These are phyloP conservation scores for Saxispiralis lemnorum DNA, from an alignment of 495 filamentous ascomycete species.

Conservation along the genomic window DNA sequence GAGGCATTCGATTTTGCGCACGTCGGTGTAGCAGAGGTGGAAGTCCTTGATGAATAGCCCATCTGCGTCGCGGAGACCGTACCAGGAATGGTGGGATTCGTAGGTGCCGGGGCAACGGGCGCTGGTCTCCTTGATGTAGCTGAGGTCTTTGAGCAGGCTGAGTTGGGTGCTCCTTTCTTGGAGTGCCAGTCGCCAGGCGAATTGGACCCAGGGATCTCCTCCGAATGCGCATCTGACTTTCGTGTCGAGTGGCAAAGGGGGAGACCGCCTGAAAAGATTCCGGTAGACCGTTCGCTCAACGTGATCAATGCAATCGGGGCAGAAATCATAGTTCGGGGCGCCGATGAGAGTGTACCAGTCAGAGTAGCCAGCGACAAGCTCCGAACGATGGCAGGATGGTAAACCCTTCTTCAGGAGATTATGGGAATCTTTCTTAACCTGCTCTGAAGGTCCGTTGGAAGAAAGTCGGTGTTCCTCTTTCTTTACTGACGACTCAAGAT, in stretches of 20 bases:
- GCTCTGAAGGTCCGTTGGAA: slow-evolving; percentile 6
- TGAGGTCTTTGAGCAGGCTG: slow-evolving; percentile 36
- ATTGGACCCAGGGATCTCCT: slow-evolving; percentile 44
- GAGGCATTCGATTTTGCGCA: slow-evolving; percentile 21
- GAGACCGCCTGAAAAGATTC: slow-evolving; percentile 33
- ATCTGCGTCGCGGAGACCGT: slow-evolving; percentile 39
- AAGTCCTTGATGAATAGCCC: slow-evolving; percentile 36
- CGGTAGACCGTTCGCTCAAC: slow-evolving; percentile 38
- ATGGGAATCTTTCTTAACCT: slow-evolving; percentile 11
- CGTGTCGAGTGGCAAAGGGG: slow-evolving; percentile 24
- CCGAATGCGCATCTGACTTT: slow-evolving; percentile 38
- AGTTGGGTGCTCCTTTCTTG: slow-evolving; percentile 36
- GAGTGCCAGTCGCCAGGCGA: slow-evolving; percentile 47
- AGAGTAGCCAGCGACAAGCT: slow-evolving; percentile 31
- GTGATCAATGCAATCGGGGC: slow-evolving; percentile 41
- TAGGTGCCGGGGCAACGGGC: slow-evolving; percentile 32
- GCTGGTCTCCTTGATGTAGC: slow-evolving; percentile 26
- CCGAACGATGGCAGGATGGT: slow-evolving; percentile 37
- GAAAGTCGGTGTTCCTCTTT: neutral
- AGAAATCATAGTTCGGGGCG: slow-evolving; percentile 40
- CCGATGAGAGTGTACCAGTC: slow-evolving; percentile 51
- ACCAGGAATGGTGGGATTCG: slow-evolving; percentile 33
- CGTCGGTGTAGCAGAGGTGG: slow-evolving; percentile 25
- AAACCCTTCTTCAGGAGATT: slow-evolving; percentile 18
- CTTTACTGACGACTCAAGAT: neutral